Percentiles rank a stretch among this genome's conserved stretches.
Conservation (phyloP, 2,329 filamentous ascomycete genomes). For the Corinectria fuckeliana region DNA sequence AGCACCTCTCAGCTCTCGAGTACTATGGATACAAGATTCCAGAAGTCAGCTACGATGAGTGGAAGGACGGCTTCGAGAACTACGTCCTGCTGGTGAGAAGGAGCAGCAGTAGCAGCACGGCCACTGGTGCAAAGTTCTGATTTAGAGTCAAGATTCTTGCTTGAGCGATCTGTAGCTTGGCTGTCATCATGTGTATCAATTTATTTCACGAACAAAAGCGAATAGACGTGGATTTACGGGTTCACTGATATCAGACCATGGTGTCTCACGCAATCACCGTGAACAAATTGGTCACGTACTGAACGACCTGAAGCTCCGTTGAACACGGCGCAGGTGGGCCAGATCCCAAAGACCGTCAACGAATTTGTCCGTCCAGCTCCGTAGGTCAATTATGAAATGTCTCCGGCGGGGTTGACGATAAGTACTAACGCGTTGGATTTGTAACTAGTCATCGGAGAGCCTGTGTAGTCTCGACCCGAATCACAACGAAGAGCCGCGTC, state of each 20-base stretch:
- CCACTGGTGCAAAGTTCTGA: constrained; percentile 6
- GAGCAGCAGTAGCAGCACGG: constrained; percentile 32
- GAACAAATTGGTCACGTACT: not conserved
- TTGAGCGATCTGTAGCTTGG: not conserved
- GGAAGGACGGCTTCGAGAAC: constrained; percentile 37
- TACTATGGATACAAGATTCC: constrained; percentile 77
- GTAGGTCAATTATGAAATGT: too few relatives aligned
- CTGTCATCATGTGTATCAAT: not conserved
- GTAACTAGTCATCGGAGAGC: too few relatives aligned
- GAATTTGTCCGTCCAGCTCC: too few relatives aligned
- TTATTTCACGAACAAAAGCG: constrained; percentile 1
- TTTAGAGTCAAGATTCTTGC: constrained; percentile 2
- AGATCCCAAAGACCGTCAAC: too few relatives aligned
- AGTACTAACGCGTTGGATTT: too few relatives aligned
- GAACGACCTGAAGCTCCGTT: too few relatives aligned
- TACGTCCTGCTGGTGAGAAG: constrained; percentile 35
- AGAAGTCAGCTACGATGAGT: constrained; percentile 69
- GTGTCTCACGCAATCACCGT: too few relatives aligned
- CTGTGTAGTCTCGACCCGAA: too few relatives aligned
- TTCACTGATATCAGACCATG: too few relatives aligned
- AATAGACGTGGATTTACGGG: not conserved
- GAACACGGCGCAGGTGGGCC: too few relatives aligned
- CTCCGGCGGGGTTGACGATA: too few relatives aligned
- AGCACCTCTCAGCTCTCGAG: constrained; percentile 73
- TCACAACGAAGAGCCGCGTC: too few relatives aligned